These are phyloP conservation scores for Themeda triandra DNA, from an alignment of 176 grass and related monocot genomes.

Conservation along the genomic window DNA sequence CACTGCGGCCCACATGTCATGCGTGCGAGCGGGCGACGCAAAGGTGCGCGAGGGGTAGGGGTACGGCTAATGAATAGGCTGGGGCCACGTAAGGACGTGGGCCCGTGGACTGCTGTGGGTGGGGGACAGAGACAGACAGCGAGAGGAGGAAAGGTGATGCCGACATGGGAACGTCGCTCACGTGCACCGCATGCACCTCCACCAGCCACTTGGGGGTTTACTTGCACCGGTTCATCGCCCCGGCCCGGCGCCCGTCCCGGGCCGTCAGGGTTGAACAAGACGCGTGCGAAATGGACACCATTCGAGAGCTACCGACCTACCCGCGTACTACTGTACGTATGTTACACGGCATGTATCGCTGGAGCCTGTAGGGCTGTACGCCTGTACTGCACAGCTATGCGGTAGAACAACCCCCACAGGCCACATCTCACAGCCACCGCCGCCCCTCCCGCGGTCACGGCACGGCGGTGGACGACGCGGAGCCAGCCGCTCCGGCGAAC, in stretches of 20 bases:
- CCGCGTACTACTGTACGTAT: no score
- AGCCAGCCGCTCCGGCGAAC: not conserved
- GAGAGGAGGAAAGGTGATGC: slow-evolving; percentile 9
- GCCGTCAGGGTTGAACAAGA: no score
- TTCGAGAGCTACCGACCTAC: no score
- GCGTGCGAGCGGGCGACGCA: fast-evolving
- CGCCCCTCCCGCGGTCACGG: not conserved
- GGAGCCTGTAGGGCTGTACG: not conserved
- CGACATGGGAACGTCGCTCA: slow-evolving; percentile 22
- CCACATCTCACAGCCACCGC: no score
- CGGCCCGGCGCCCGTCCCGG: no score
- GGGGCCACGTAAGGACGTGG: not conserved
- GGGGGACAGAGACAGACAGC: not conserved
- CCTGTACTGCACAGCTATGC: not conserved
- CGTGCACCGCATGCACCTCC: not conserved
- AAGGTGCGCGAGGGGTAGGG: not conserved
- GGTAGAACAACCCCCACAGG: not conserved
- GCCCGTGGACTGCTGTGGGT: not conserved
- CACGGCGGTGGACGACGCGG: no score
- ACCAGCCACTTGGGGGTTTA: no score
- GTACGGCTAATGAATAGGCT: not conserved
- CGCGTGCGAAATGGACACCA: no score
- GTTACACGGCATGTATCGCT: not conserved
- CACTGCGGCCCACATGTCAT: not conserved
- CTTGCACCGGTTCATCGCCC: no score